Evolutionary conservation across 805 yeast genomes (phyloP).

Genomic region (Starmerella roubikii): DNA sequence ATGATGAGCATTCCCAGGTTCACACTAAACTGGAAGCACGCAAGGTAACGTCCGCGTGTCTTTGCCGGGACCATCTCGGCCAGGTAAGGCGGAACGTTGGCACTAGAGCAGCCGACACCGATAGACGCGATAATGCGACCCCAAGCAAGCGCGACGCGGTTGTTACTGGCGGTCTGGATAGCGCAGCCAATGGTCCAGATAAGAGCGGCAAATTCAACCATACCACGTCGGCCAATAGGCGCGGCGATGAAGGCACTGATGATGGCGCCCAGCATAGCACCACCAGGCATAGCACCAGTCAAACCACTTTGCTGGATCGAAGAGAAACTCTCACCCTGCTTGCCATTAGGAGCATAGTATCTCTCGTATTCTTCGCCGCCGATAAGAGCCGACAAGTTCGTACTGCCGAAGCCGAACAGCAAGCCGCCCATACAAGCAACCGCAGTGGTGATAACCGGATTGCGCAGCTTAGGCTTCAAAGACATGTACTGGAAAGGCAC

Average conservation of each 20-base stretch:
- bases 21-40: slow-evolving; percentile 57
- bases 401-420: slow-evolving; percentile 66
- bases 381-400: slow-evolving; percentile 63
- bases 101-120: slow-evolving; percentile 63
- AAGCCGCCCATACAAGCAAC: slow-evolving; percentile 56
- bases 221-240: slow-evolving; percentile 35
- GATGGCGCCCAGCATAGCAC: slow-evolving; percentile 51
- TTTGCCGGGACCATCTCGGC: slow-evolving; percentile 34
- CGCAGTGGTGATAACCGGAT: slow-evolving; percentile 42
- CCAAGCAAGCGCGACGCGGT: slow-evolving; percentile 26
- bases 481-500: slow-evolving; percentile 15
- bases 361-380: slow-evolving; percentile 36
- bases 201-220: slow-evolving; percentile 24
- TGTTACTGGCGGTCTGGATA: slow-evolving; percentile 32
- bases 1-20: slow-evolving; percentile 65
- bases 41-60: slow-evolving; percentile 62
- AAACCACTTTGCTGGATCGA: slow-evolving; percentile 48
- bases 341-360: slow-evolving; percentile 31
- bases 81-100: slow-evolving; percentile 46
- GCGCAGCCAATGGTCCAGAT: slow-evolving; percentile 43
- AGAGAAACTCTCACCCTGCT: slow-evolving; percentile 16
- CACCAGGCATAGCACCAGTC: slow-evolving; percentile 52
- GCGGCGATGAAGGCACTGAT: slow-evolving; percentile 37
- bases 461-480: slow-evolving; percentile 22
- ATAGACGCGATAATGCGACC: slow-evolving; percentile 59